Evolutionary conservation across 1,284 basidiomycete species (phyloP).

Genomic region (Rhodotorula sp.): DNA sequence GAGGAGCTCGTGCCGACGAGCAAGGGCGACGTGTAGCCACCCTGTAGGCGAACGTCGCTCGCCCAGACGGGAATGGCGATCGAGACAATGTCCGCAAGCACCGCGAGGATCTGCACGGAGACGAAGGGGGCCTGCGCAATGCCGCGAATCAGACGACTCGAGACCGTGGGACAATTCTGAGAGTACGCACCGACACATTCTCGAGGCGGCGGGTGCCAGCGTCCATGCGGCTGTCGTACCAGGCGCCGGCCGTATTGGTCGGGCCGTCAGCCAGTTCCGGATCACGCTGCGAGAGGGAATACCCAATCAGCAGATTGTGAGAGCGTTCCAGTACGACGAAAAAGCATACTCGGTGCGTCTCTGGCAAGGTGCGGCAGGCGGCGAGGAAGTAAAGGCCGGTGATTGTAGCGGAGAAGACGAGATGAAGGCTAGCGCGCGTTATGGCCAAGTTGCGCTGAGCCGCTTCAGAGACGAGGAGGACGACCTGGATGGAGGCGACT

Average conservation of each 20-base stretch:
- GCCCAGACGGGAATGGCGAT: slow-evolving; percentile 3
- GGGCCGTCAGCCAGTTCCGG: no score
- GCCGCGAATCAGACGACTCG: no score
- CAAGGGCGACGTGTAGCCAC: not conserved
- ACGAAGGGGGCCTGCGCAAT: not conserved
- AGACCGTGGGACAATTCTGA: no score
- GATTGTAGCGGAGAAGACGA: not conserved
- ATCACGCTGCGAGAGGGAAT: no score
- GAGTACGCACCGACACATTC: no score
- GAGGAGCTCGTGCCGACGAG: slow-evolving; percentile 13
- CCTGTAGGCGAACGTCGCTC: not conserved
- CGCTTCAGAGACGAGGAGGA: not conserved
- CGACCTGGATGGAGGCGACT: slow-evolving; percentile 14
- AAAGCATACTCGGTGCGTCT: no score
- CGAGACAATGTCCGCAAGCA: slow-evolving; percentile 13
- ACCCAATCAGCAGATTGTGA: no score
- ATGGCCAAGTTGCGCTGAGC: not conserved
- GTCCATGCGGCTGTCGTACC: not conserved
- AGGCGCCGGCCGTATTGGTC: not conserved
- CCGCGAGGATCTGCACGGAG: not conserved
- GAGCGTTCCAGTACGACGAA: no score
- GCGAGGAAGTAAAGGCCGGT: not conserved
- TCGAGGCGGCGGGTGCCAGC: no score
- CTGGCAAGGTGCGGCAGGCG: not conserved
- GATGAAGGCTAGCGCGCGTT: slow-evolving; percentile 13